phyloP scores from a whole-genome alignment of 2,329 filamentous ascomycete genomes.

The Colletotrichum eleusines region DNA sequence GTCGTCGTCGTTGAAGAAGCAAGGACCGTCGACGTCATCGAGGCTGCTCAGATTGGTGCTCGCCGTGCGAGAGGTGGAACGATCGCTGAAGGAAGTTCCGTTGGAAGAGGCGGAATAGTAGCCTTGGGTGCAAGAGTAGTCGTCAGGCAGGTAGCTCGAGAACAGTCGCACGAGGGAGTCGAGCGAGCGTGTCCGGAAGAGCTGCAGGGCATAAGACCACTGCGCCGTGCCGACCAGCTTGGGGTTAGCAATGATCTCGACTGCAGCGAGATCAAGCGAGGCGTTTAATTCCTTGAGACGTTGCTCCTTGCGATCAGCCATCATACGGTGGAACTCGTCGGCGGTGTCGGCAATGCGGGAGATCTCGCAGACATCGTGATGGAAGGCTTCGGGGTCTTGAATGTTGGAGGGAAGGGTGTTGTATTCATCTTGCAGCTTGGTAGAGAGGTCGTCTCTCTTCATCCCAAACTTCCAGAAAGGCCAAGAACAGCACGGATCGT shows the following conservation, averaged over 20 bases:
- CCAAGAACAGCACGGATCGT: conserved; percentile 66
- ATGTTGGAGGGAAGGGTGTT: conserved; percentile 69
- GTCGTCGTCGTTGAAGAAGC: conserved; percentile 59
- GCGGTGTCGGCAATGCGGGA: conserved; percentile 62
- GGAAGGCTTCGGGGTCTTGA: conserved; percentile 71
- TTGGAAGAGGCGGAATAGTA: conserved; percentile 49
- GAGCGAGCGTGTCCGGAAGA: conserved; percentile 69
- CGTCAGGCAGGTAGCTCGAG: conserved; percentile 67
- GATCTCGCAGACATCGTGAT: conserved; percentile 71
- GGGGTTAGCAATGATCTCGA: conserved; percentile 72
- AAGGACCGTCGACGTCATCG: conserved; percentile 49
- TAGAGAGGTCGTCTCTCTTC: conserved; percentile 69
- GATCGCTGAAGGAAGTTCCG: conserved; percentile 54
- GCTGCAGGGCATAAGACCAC: conserved; percentile 69
- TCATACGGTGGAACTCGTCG: conserved; percentile 66
- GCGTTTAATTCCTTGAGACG: conserved; percentile 68
- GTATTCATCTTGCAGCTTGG: conserved; percentile 69
- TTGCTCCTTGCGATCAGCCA: conserved; percentile 65
- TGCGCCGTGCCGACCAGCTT: conserved; percentile 69
- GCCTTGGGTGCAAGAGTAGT: conserved; percentile 59
- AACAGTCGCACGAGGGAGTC: conserved; percentile 72
- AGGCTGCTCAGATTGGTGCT: conserved; percentile 56
- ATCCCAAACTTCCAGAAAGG: conserved; percentile 74
- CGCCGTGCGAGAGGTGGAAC: conserved; percentile 52
- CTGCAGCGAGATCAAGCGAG: conserved; percentile 67